phyloP scores from a whole-genome alignment of 768 basidiomycete genomes.

The Kwoniella dendrophila region DNA sequence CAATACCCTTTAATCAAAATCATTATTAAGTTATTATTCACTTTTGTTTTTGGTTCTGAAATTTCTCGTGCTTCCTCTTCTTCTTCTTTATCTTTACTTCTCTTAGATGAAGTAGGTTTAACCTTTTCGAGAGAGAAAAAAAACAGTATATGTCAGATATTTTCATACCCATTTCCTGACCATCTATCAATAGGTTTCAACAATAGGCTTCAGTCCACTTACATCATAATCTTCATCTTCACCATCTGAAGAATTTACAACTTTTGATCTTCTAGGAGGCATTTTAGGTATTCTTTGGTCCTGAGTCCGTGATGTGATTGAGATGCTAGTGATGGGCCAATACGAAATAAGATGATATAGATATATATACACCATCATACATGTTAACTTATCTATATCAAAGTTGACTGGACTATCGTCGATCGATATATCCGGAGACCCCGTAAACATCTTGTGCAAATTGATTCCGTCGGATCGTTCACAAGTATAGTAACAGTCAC shows the following conservation, averaged over 20 bases:
- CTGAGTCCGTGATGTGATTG: neutral
- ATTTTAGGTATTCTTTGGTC: neutral
- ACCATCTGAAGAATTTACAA: conserved; percentile 2
- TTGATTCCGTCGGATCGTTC: no score
- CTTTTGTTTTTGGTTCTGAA: conserved; percentile 5
- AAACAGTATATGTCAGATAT: neutral
- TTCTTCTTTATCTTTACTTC: neutral
- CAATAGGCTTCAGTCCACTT: neutral
- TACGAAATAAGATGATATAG: no score
- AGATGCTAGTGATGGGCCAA: no score
- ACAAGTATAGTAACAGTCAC: no score
- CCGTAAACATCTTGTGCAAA: no score
- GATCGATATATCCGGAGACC: no score
- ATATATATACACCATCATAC: no score
- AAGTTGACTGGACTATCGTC: no score
- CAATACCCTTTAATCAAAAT: neutral
- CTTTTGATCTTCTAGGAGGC: neutral
- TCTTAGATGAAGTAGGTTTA: neutral
- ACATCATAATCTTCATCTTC: conserved; percentile 1
- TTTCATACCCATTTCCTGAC: neutral
- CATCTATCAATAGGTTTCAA: neutral
- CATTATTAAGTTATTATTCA: neutral
- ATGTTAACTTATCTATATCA: no score
- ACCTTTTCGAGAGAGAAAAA: neutral
- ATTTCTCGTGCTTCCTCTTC: neutral